Conservation (phyloP, 2,329 filamentous ascomycete genomes). For the Salinomyces thailandicus region DNA sequence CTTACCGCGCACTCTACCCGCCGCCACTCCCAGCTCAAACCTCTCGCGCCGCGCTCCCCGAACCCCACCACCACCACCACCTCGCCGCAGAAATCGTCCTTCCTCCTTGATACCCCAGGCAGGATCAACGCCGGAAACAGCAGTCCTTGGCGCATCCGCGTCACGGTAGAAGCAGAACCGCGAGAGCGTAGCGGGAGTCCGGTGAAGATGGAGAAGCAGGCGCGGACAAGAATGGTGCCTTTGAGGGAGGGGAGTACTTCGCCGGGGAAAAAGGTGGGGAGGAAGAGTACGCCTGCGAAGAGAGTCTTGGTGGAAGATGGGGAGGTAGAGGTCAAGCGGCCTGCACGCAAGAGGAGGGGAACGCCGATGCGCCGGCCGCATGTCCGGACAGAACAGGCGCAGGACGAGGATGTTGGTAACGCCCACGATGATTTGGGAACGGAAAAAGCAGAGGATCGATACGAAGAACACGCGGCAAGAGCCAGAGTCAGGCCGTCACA, state of each 20-base stretch:
- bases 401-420: neutral
- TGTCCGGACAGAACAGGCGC: neutral
- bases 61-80: conserved; percentile 10
- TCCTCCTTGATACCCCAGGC: too few species aligned
- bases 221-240: conserved; percentile 26
- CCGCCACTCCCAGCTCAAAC: conserved; percentile 21
- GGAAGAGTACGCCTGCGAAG: conserved; percentile 3
- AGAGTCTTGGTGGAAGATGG: conserved; percentile 1
- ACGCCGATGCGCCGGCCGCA: conserved; percentile 14
- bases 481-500: neutral
- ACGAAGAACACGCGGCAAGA: neutral
- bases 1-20: conserved; percentile 15
- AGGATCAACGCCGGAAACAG: too few species aligned
- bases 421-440: conserved; percentile 4
- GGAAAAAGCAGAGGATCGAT: neutral
- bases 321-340: conserved; percentile 2
- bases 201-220: conserved; percentile 7
- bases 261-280: neutral
- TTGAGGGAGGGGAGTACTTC: too few species aligned
- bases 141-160: conserved; percentile 41
- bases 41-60: conserved; percentile 2
- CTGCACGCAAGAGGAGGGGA: conserved; percentile 21
- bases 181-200: conserved; percentile 18
- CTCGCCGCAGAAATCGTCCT: conserved; percentile 36
- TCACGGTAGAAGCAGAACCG: conserved; percentile 40